Evolutionary conservation across 1,284 basidiomycete species (phyloP).

Genomic region (Rhodotorula sp.): DNA sequence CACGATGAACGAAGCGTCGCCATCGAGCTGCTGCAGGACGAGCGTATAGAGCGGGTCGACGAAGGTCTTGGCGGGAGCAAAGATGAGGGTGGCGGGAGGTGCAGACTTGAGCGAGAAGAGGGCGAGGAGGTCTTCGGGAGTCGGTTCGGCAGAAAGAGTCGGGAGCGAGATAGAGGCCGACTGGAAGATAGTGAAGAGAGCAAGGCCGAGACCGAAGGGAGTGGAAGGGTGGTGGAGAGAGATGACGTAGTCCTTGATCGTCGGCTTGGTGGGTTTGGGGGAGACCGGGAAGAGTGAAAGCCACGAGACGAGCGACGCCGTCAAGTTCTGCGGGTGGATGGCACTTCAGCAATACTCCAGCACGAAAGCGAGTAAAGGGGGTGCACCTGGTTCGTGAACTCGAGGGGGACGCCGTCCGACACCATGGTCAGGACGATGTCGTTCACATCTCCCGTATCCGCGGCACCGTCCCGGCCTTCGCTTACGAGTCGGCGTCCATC

Average conservation of each 20-base stretch:
- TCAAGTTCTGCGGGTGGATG: slow-evolving; percentile 24
- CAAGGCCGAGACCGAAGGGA: slow-evolving; percentile 36
- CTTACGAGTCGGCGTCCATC: slow-evolving; percentile 4
- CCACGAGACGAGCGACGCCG: slow-evolving; percentile 36
- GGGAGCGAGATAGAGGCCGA: slow-evolving; percentile 24
- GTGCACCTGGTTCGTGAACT: slow-evolving; percentile 30
- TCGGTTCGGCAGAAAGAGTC: neutral
- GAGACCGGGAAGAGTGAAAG: slow-evolving; percentile 33
- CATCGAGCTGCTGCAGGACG: slow-evolving; percentile 31
- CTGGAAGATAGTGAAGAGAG: slow-evolving; percentile 29
- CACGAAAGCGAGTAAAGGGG: no score
- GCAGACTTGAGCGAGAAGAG: slow-evolving; percentile 4
- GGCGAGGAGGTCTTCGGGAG: neutral
- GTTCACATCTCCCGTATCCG: slow-evolving; percentile 3
- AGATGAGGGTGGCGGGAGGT: slow-evolving; percentile 27
- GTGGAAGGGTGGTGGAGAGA: slow-evolving; percentile 37
- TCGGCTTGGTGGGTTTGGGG: slow-evolving; percentile 20
- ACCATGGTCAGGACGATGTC: slow-evolving; percentile 29
- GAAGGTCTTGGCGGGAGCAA: slow-evolving; percentile 18
- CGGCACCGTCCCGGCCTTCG: neutral
- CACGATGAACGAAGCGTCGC: slow-evolving; percentile 32
- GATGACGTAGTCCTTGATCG: slow-evolving; percentile 26
- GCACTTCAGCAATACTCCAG: neutral
- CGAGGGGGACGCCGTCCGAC: slow-evolving; percentile 26
- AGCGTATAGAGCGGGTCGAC: slow-evolving; percentile 25